Evolutionary conservation across 371 early-diverging fungal genomes (phyloP).

Genomic region (Basidiobolus meristosporus): DNA sequence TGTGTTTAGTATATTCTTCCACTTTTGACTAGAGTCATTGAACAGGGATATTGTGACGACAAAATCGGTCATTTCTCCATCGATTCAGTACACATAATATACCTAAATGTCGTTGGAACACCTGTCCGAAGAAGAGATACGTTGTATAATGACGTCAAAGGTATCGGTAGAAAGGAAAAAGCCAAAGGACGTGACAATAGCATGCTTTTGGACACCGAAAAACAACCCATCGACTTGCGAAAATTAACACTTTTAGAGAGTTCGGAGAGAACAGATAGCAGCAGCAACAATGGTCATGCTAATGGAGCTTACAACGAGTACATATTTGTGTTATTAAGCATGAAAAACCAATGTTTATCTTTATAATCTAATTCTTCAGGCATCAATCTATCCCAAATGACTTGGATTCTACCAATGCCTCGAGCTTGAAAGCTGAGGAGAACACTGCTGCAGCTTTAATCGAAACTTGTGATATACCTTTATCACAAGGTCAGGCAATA

Average conservation of each 20-base stretch:
- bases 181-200: not conserved
- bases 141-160: not conserved
- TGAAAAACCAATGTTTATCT: too few relatives aligned
- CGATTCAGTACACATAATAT: conserved; percentile 2
- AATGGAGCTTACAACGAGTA: too few relatives aligned
- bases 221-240: not conserved
- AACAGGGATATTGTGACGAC: conserved; percentile 1
- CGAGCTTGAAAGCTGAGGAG: too few relatives aligned
- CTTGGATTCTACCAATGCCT: too few relatives aligned
- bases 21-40: not conserved
- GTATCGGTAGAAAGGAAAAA: conserved; percentile 1
- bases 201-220: not conserved
- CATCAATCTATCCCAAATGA: too few relatives aligned
- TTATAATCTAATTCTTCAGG: too few relatives aligned
- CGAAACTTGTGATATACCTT: too few relatives aligned
- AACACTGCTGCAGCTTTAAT: too few relatives aligned
- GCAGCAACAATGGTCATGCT: too few relatives aligned
- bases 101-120: conserved; percentile 1
- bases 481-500: too few relatives aligned
- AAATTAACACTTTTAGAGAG: not conserved
- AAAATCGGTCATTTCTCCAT: conserved; percentile 1
- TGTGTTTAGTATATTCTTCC: not conserved
- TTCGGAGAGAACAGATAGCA: not conserved
- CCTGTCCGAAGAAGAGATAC: not conserved
- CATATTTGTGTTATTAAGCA: too few relatives aligned